These are phyloP conservation scores for Urtica urens DNA, from an alignment of 306 rosid species.

Conservation along the genomic window DNA sequence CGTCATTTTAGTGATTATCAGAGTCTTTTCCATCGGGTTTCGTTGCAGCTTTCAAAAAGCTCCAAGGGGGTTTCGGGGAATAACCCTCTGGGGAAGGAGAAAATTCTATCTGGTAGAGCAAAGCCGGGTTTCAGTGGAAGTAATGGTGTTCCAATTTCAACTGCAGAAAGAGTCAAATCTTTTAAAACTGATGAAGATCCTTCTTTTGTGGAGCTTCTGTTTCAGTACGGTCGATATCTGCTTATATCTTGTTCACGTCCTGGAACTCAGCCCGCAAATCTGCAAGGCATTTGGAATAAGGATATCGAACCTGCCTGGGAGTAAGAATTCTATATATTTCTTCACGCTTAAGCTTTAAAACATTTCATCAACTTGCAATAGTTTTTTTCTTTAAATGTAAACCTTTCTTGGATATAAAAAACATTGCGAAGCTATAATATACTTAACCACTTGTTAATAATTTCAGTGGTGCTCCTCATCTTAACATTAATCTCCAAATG, in stretches of 20 bases:
- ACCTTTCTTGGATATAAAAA: too few species aligned
- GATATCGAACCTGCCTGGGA: constrained; percentile 78
- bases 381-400: too few species aligned
- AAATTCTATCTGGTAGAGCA: constrained; percentile 12
- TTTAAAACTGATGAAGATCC: constrained; percentile 86
- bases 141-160: constrained; percentile 37
- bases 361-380: too few species aligned
- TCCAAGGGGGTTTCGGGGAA: constrained; percentile 24
- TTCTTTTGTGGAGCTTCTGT: constrained; percentile 75
- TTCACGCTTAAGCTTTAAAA: too few species aligned
- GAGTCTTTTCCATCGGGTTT: constrained; percentile 72
- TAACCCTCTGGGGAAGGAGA: constrained; percentile 15
- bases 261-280: constrained; percentile 75
- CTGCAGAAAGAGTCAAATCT: constrained; percentile 74
- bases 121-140: constrained; percentile 20
- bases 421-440: too few species aligned
- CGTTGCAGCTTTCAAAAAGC: constrained; percentile 69
- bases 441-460: too few species aligned
- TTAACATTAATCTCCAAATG: constrained; percentile 89
- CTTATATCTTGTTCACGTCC: constrained; percentile 80
- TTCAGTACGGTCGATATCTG: constrained; percentile 88
- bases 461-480: constrained; percentile 88
- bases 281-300: constrained; percentile 94
- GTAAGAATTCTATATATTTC: constrained; percentile 25
- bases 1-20: constrained; percentile 75